These are phyloP conservation scores for Cyclanthera cordifolia DNA, from an alignment of 306 rosid species.

Conservation along the genomic window DNA sequence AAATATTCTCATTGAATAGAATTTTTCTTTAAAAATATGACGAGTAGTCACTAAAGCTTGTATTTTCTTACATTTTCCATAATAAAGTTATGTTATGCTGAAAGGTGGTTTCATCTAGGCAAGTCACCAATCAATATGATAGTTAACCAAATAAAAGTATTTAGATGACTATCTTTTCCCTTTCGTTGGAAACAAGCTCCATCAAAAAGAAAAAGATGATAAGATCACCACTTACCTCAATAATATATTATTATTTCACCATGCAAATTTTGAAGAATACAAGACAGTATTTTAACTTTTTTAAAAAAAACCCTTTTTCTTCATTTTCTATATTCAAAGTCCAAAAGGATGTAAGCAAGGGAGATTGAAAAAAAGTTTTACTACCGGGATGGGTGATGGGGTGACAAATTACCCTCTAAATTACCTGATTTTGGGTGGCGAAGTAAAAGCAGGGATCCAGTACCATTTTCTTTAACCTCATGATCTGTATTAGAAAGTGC, in stretches of 20 bases:
- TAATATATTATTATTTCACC: neutral
- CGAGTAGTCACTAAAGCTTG: neutral
- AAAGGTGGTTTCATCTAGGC: neutral
- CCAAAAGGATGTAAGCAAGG: neutral
- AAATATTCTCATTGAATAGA: neutral
- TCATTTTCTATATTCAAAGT: neutral
- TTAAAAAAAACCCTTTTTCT: neutral
- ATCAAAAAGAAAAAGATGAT: neutral
- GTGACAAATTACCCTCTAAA: neutral
- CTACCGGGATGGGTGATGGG: no score
- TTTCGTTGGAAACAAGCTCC: neutral
- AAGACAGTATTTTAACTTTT: neutral
- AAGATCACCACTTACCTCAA: neutral
- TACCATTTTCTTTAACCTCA: constrained; percentile 33
- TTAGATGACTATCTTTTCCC: neutral
- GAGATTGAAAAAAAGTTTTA: neutral
- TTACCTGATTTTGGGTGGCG: constrained; percentile 82
- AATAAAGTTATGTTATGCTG: neutral
- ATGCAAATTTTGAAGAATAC: neutral
- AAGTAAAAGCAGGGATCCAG: constrained; percentile 40
- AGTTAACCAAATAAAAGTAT: neutral
- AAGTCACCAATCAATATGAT: neutral
- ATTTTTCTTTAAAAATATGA: neutral
- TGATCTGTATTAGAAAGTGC: constrained; percentile 30
- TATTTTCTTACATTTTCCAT: neutral